Base-by-base conservation (phyloP, 2,329 filamentous ascomycete genomes). In the Fusarium subtropicale region DNA sequence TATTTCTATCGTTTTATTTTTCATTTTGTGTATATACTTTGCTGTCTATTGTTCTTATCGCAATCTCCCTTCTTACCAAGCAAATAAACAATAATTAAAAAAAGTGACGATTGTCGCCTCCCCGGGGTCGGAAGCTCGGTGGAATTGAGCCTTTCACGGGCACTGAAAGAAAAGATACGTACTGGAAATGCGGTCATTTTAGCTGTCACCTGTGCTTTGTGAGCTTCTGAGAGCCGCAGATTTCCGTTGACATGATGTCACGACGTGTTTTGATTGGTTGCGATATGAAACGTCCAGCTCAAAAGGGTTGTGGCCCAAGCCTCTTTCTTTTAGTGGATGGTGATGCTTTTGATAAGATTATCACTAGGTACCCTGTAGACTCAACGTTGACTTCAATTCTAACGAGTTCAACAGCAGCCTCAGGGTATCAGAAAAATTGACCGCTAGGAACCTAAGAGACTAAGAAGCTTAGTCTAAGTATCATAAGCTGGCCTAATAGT, bases 191-290 rank as follows among this genome's bases (percentile, higher is more conserved):
- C 38, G 51, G 63, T 63, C 63, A 67, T 67, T 62, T 33, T 48
- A 56, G 33, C 48, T 51, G 55, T 51, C 47, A 66, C 20, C 33
- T 53, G 56, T 51, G 28, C 28, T 30, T 30, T 12, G 11, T 30
- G 28, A 30, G 28, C 28, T 12, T 30, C 12, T 44, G 42, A 72
- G 66, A 69, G 72, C 72, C 71, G 72, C 64, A 52, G 41, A 53
- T 75, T 75, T 62, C 67, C 69, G 72, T 52, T 3, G n/a, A 57
- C 68, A 68, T 75, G 64, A 71, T 69, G 63, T 66, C 69, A 74
- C 47, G 12, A 10, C 13, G 51, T 0, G 7, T 1, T 54, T 9
- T 74, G 42, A 74, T 74, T 74, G 72, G 72, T 16, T 60, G 16
- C 16, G 11, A 13, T 26, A 8, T 2, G 18, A 31, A 33, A 22